Evolutionary conservation across 805 yeast species (phyloP), one percentile per base, ranked within the genome.

Genomic region (Candida sphagnicola): DNA sequence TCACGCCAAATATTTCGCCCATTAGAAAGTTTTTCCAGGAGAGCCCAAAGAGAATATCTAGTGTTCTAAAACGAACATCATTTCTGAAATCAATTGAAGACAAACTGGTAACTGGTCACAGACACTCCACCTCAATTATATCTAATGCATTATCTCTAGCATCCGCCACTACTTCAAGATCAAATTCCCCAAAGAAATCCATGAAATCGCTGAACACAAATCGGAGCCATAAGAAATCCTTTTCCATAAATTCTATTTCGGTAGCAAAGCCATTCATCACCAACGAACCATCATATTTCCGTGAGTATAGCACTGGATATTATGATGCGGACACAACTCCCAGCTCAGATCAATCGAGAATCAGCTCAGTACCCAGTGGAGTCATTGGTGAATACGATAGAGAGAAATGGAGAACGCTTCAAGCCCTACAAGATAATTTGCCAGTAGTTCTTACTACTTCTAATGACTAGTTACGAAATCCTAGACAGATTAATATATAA

Each of bases 321-420:
- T 58, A 63, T 61, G 73, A 67, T 39, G 19, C 52, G 12, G 59
- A 59, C 19, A 47, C 61, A 5, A 54, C 52, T 11, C 65, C 62
- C 1, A 59, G 56, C 12, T 65, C 72, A 13, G 63, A 59, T 39
- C 48, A 55, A 45, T 71, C 75, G 2, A 57, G 70, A 11, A 66
- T 59, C 30, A 51, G 76, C 58, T 58, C 72, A 50, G 43, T 69
- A 28, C 85, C 85, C 1, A 68, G 79, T 29, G 77, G 71, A 10
- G 79, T 77, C 3, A 70, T 79, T 39, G 85, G 85, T 0, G 78
- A 77, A 49, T 80, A 80, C 50, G 86, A 80, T 49, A 62, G 74
- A 48, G 86, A 80, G 52, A 80, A 80, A 53, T 79, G 85, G 85
- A 62, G 73, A 40, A 74, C 77, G 0, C 62, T 79, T 44, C 69